Base-by-base conservation (phyloP, 768 basidiomycete species). In the Tricholoma flavovirens region DNA sequence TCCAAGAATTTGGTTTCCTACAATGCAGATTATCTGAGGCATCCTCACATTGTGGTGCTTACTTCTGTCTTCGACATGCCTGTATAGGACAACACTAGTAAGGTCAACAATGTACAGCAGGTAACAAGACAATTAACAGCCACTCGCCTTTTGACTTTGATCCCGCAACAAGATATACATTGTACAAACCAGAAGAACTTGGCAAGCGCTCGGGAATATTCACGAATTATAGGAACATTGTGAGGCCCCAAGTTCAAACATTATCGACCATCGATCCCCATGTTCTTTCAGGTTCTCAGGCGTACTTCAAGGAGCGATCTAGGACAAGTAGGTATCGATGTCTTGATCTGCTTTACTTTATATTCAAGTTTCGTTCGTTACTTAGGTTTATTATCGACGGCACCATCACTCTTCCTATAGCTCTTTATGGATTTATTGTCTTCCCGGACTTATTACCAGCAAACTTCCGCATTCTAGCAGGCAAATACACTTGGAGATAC, bases 151-250 rank as follows among this genome's bases (percentile, higher is more conserved):
- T 52, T 48, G 19, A 26, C 4, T 53, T 30, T 40, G 40, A 53
- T 42, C 12, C 17, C 48, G 42, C 55, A 54, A 52, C 52, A 35
- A 86, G 84, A 71, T 89, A 51, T 86, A 83, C 66, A 83, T 75
- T 26, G 87, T 88, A 87, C 66, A 87, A 81, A 63, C 75, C 80
- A 3, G 71, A 72, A n/a, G 87, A 89, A 67, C 74, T 88, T 5
- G 87, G 86, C 8, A 86, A 86, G 61, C 79, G 87, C 12, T 84
- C 84, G 4, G 86, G 83, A 14, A 82, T 88, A 56, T 90, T 90
- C 67, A 84, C 84, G 21, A 80, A 80, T 57, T 82, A 69, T 75
- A 10, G 86, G 85, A 3, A 85, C 84, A 5, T 67, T 87, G 83
- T 87, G 60, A 65, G 75, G 4, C 35, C 5, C 24, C 24, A 26